Conservation (phyloP, 306 rosid genomes). For the Malus domestica region DNA sequence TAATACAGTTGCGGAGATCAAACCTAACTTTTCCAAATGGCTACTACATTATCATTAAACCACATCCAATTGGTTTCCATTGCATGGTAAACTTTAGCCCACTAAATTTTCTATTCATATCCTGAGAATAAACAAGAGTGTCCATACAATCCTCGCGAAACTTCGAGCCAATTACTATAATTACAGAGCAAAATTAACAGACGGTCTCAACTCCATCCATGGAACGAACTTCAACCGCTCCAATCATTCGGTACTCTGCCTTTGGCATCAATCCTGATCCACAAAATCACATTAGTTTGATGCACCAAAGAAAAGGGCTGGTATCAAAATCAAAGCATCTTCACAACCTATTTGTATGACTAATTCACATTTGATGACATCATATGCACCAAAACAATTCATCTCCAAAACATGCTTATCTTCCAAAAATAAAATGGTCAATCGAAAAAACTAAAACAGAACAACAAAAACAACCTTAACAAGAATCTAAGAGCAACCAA, state of each 20-base stretch:
- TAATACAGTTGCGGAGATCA: slow-evolving; percentile 16
- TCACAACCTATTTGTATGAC: not conserved
- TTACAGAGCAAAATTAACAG: slow-evolving; percentile 3
- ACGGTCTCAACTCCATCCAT: not conserved
- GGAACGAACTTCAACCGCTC: slow-evolving; percentile 6
- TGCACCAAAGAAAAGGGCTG: not conserved
- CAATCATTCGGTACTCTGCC: slow-evolving; percentile 24
- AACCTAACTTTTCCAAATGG: slow-evolving; percentile 12
- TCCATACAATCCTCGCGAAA: slow-evolving; percentile 21
- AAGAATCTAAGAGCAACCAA: slow-evolving; percentile 10
- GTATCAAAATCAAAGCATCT: not conserved
- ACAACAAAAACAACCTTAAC: not conserved
- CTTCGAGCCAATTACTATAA: slow-evolving; percentile 5
- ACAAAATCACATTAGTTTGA: slow-evolving; percentile 17
- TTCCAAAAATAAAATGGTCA: not conserved
- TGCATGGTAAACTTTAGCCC: slow-evolving; percentile 17
- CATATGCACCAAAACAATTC: not conserved
- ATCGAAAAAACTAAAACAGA: not conserved
- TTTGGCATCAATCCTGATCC: slow-evolving; percentile 43
- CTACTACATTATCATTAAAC: slow-evolving; percentile 13
- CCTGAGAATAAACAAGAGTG: slow-evolving; percentile 15
- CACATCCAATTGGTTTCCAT: slow-evolving; percentile 27
- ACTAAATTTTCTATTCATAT: not conserved
- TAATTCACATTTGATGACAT: slow-evolving; percentile 4
- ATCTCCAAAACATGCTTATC: not conserved